phyloP scores from a whole-genome alignment of 441 rosid species.

The Capsella rubella region DNA sequence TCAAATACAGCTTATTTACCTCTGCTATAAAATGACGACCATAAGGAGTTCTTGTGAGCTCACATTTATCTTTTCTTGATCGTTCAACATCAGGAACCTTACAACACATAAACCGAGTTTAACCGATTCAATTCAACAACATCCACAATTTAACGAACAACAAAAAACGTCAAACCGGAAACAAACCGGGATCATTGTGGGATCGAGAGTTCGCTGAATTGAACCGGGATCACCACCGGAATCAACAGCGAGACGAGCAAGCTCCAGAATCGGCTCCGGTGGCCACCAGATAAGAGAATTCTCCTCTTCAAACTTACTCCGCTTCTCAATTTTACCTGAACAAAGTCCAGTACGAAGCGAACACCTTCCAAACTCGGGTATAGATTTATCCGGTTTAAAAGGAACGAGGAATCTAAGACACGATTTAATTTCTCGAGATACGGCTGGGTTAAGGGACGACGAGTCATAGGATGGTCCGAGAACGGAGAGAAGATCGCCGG shows the following conservation, averaged over 20 bases:
- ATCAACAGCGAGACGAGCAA: conserved; percentile 84
- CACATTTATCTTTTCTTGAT: conserved; percentile 52
- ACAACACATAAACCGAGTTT: neutral
- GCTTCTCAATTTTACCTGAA: conserved; percentile 19
- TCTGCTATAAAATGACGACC: conserved; percentile 72
- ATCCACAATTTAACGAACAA: neutral
- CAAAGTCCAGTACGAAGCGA: conserved; percentile 47
- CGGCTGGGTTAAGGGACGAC: conserved; percentile 57
- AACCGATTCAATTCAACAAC: conserved; percentile 14
- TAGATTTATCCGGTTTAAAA: conserved; percentile 48
- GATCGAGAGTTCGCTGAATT: conserved; percentile 71
- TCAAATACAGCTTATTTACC: conserved; percentile 41
- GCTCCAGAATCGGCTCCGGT: conserved; percentile 74
- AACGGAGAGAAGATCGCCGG: conserved; percentile 71
- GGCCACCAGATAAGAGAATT: conserved; percentile 89
- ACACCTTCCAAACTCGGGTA: neutral
- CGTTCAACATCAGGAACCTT: conserved; percentile 77
- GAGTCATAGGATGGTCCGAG: conserved; percentile 57
- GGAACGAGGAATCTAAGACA: conserved; percentile 85
- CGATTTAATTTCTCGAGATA: conserved; percentile 60
- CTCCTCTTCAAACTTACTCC: conserved; percentile 40
- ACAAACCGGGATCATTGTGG: conserved; percentile 64
- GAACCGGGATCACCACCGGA: conserved; percentile 78
- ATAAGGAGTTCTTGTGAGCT: conserved; percentile 83
- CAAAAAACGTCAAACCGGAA: neutral